Base-by-base conservation (phyloP, 768 basidiomycete genomes). In the Mycena haematopus region DNA sequence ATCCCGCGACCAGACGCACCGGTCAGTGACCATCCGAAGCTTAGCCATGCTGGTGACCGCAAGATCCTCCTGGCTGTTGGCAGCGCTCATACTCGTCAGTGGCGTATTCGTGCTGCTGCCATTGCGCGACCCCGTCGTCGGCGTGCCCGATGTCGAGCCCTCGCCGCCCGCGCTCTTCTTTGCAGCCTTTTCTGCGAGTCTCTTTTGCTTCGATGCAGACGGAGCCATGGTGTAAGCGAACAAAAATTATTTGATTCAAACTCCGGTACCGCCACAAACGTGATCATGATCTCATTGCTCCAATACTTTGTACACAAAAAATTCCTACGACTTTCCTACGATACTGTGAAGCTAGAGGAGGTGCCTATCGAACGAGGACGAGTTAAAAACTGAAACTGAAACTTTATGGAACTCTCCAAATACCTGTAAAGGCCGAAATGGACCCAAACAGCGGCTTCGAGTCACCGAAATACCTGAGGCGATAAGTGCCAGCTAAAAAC, bases 161-260 rank as follows among this genome's bases (percentile, higher is more conserved):
- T 77, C 71, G 11, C 76, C 76, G 25, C 78, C 80, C 22, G 89
- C 82, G 58, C 86, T 82, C 75, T 89, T 86, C 74, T 92, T 92
- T 62, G 91, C 92, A 21, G 89, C 95, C 77, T 97, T 97, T 77
- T 96, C 96, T 64, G 93, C 95, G 60, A 97, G 86, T 51, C 96
- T 88, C 76, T 98, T 98, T 77, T 95, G 93, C 74, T 93, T 93
- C 50, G 92, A 91, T 25, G 89, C 83, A 55, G 92, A 93, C 49
- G 91, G 91, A 0, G 92, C 70, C 90, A 90, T 91, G 68, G 63
- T 77, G 69, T 66, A 14, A 60, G 54, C 22, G 31, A 40, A 56
- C 44, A 47, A 56, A 67, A 62, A 50, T 50, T 58, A 44, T 58
- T 45, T 52, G 55, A 52, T 36, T 51, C 60, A 38, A n/a, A 52